phyloP scores from a whole-genome alignment of 805 yeast species.

The Wickerhamomyces silvicola region DNA sequence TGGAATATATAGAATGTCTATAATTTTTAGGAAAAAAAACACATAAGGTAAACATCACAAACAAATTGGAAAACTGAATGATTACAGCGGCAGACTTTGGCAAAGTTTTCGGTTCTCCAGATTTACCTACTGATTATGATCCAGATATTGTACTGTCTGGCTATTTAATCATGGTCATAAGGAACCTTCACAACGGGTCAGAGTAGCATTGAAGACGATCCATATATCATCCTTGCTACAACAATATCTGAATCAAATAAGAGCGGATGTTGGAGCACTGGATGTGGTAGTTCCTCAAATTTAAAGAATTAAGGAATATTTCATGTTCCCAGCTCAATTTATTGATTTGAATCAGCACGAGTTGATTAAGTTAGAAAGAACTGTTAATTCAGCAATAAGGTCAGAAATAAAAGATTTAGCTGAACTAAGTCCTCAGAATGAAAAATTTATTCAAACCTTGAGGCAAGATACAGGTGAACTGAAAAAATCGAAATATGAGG shows the following conservation, averaged over 20 bases:
- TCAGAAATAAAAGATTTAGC: slow-evolving; percentile 3
- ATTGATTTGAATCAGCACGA: slow-evolving; percentile 10
- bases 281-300: slow-evolving; percentile 5
- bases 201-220: slow-evolving; percentile 14
- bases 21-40: too few species aligned
- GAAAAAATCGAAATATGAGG: slow-evolving; percentile 7
- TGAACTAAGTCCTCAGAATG: slow-evolving; percentile 6
- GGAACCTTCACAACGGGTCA: slow-evolving; percentile 19
- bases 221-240: slow-evolving; percentile 4
- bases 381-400: slow-evolving; percentile 12
- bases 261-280: slow-evolving; percentile 6
- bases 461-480: slow-evolving; percentile 15
- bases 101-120: slow-evolving; percentile 6
- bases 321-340: slow-evolving; percentile 15
- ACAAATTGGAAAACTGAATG: too few species aligned
- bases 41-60: too few species aligned
- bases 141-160: slow-evolving; percentile 19
- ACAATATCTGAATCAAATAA: slow-evolving; percentile 14
- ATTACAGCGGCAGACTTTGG: too few species aligned
- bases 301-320: slow-evolving; percentile 12
- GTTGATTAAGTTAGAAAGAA: slow-evolving; percentile 10
- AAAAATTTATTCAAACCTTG: slow-evolving; percentile 12
- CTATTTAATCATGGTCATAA: slow-evolving; percentile 15
- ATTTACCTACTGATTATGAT: slow-evolving; percentile 16
- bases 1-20: too few species aligned